Conservation (phyloP, 2,329 filamentous ascomycete genomes). For the Didymella pinodella region DNA sequence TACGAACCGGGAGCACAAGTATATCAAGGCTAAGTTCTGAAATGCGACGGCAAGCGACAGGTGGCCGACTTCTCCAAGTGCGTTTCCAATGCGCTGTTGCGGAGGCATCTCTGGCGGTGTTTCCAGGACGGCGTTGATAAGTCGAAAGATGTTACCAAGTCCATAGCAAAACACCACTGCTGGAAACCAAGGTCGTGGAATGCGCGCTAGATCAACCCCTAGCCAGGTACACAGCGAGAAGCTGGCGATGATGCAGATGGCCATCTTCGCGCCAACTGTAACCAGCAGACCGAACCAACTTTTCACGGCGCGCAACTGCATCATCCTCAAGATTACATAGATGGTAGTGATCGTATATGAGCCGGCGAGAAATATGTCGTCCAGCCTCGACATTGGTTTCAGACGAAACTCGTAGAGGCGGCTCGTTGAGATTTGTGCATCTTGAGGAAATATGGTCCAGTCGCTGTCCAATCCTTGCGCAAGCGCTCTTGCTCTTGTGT, state of each 20-base stretch:
- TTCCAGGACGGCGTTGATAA: slow-evolving; percentile 79
- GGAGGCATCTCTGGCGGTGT: slow-evolving; percentile 74
- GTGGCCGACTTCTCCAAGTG: slow-evolving; percentile 76
- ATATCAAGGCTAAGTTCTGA: slow-evolving; percentile 74
- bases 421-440: slow-evolving; percentile 63
- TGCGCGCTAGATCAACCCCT: slow-evolving; percentile 76
- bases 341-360: slow-evolving; percentile 70
- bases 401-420: slow-evolving; percentile 82
- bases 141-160: slow-evolving; percentile 78
- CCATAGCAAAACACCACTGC: slow-evolving; percentile 80
- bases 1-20: slow-evolving; percentile 70
- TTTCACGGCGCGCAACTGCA: slow-evolving; percentile 76
- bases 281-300: slow-evolving; percentile 76
- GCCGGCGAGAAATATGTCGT: slow-evolving; percentile 68
- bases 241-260: slow-evolving; percentile 77
- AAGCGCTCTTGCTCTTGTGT: slow-evolving; percentile 64
- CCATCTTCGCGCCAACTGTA: slow-evolving; percentile 73
- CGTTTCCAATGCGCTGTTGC: slow-evolving; percentile 73
- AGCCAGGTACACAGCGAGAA: slow-evolving; percentile 81
- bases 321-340: slow-evolving; percentile 73
- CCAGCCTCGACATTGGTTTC: slow-evolving; percentile 72
- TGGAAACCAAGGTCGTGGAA: slow-evolving; percentile 77
- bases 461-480: slow-evolving; percentile 59
- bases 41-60: slow-evolving; percentile 71
- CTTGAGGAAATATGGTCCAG: slow-evolving; percentile 71